Evolutionary conservation across 371 early-diverging fungal genomes (phyloP).

Genomic region (Mucor irregularis): DNA sequence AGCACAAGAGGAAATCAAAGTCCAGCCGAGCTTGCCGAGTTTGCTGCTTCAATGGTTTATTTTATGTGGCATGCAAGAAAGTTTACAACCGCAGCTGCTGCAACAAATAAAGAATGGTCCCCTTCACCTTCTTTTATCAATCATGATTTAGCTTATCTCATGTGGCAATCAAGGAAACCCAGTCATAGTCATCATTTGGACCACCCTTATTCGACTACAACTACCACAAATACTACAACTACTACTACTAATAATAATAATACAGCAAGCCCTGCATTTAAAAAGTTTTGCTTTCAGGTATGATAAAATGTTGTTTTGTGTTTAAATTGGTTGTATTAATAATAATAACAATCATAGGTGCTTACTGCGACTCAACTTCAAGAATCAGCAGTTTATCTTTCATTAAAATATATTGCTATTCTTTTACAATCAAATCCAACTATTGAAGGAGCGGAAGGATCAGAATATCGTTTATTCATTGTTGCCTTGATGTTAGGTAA

Average conservation of each 20-base stretch:
- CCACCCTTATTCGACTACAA: slow-evolving; percentile 4
- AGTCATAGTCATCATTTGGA: no score
- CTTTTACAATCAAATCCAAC: slow-evolving; percentile 58
- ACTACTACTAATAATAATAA: no score
- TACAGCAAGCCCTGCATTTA: slow-evolving; percentile 60
- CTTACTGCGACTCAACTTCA: slow-evolving; percentile 60
- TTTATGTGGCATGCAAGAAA: slow-evolving; percentile 65
- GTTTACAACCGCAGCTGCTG: slow-evolving; percentile 6
- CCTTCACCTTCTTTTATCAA: slow-evolving; percentile 10
- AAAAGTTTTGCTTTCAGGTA: slow-evolving; percentile 61
- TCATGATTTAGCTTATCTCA: slow-evolving; percentile 16
- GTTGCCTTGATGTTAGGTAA: slow-evolving; percentile 73
- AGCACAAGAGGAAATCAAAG: not conserved
- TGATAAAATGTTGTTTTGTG: not conserved
- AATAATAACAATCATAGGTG: no score
- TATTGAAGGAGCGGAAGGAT: slow-evolving; percentile 68
- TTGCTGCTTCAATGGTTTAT: slow-evolving; percentile 64
- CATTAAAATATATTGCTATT: slow-evolving; percentile 61
- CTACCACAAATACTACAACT: no score
- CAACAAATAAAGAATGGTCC: no score
- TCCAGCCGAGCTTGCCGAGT: slow-evolving; percentile 55
- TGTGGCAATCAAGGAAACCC: slow-evolving; percentile 25
- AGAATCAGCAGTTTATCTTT: slow-evolving; percentile 56
- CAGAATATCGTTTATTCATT: slow-evolving; percentile 77
- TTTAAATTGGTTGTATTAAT: no score